A percentile compares a stretch with the other conserved stretches of the same genome.
Evolutionary conservation across 768 basidiomycete genomes (phyloP).

Genomic region (Phylloporus sp.): DNA sequence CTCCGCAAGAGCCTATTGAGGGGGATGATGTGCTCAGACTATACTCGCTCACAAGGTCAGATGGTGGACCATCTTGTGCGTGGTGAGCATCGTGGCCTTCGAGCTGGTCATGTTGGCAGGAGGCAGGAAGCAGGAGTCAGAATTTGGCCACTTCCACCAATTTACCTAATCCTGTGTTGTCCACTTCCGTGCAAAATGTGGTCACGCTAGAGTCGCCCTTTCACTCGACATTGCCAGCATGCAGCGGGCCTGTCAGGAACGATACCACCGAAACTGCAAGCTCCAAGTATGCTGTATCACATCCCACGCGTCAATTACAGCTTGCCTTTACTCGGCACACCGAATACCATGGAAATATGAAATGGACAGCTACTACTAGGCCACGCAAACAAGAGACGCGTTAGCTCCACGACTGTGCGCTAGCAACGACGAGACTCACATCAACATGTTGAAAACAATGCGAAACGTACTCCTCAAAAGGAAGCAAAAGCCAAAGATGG

Average conservation of each 20-base stretch:
- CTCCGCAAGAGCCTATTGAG: slow-evolving; percentile 60
- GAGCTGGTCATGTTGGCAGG: slow-evolving; percentile 27
- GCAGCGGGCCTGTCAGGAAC: too few species aligned
- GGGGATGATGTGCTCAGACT: slow-evolving; percentile 70
- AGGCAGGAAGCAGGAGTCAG: background rate
- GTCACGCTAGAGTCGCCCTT: too few species aligned
- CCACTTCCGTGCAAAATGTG: too few species aligned
- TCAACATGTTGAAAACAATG: background rate
- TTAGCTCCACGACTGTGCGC: background rate
- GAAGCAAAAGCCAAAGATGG: slow-evolving; percentile 9
- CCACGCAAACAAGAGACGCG: background rate
- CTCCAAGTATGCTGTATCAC: too few species aligned
- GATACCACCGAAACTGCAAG: too few species aligned
- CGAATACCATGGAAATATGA: too few species aligned
- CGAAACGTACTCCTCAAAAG: slow-evolving; percentile 7
- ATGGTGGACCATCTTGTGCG: slow-evolving; percentile 40
- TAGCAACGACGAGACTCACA: background rate
- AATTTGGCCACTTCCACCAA: too few species aligned
- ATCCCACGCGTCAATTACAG: too few species aligned
- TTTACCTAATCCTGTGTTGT: too few species aligned
- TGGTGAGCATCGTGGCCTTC: slow-evolving; percentile 46
- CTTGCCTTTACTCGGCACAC: too few species aligned
- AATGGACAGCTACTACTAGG: too few species aligned
- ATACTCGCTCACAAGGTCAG: slow-evolving; percentile 67
- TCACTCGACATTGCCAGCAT: too few species aligned